Evolutionary conservation across 768 basidiomycete species (phyloP), one percentile per base, ranked within the genome.

Genomic region (Pleurotus sapidus): DNA sequence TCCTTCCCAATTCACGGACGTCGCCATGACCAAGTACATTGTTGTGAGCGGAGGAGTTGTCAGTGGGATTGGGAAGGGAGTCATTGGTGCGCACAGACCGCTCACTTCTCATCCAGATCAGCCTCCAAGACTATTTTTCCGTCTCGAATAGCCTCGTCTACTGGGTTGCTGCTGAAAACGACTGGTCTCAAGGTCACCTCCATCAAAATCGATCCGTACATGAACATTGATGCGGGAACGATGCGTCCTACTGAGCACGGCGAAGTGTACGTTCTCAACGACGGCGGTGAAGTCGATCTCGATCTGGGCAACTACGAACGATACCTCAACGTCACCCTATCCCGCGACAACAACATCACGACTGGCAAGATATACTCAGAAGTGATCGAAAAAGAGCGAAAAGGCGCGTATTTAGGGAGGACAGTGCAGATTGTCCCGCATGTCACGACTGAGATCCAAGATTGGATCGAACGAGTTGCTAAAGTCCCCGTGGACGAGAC

Each of bases 211-310:
- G 96, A 99, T 70, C 96, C 96, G 12, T 99, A 99, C 65, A 98
- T 99, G 96, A 99, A 99, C 76, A 98, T 99, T 65, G 96, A 99
- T 80, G 96, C 96, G 20, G 96, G 96, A 37, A 98, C 96, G 17
- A 99, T 99, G 96, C 82, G 93, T 49, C 96, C 96, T 12, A 96
- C 95, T 14, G 96, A 99, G 72, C 96, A 99, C 70, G 96, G 95
- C 93, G 96, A 98, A 77, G 96, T 98, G 4, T 98, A 97, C 67
- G 96, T 98, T 45, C 77, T 99, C 63, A 98, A 99, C 72, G 96
- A 99, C 61, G 96, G 96, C 18, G 96, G 96, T 43, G 96, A 99
- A 73, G 97, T 97, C 60, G 96, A 99, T 72, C 79, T 99, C 37
- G 96, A 99, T 76, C 74, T 99, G 54, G 96, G 96, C 58, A 99